phyloP scores from a whole-genome alignment of 75 land plant genomes.

The Selaginella tamariscina region DNA sequence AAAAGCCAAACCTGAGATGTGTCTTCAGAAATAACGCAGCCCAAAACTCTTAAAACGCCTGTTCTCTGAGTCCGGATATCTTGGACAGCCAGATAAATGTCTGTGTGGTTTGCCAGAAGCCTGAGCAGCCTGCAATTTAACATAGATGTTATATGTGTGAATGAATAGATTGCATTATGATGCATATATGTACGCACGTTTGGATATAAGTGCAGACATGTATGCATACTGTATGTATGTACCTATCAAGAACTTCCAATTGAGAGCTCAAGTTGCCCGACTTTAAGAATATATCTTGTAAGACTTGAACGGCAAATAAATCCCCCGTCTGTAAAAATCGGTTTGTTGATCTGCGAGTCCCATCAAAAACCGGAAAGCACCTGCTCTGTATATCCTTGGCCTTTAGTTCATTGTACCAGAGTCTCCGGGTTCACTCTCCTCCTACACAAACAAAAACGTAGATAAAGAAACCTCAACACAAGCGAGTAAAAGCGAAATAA shows the following conservation, averaged over 20 bases:
- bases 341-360: not conserved
- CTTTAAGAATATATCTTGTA: conserved; percentile 91
- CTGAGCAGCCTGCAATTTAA: conserved; percentile 86
- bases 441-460: not conserved
- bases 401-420: not conserved
- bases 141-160: too few species aligned
- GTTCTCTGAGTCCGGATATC: conserved; percentile 75
- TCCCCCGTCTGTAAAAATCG: conserved; percentile 22
- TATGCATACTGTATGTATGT: too few species aligned
- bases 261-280: conserved; percentile 59
- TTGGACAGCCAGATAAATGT: conserved; percentile 88
- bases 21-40: conserved; percentile 79
- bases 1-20: conserved; percentile 42
- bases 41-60: conserved; percentile 62
- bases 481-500: conserved; percentile 78
- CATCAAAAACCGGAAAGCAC: not conserved
- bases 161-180: too few species aligned
- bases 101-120: conserved; percentile 80
- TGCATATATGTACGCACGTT: too few species aligned
- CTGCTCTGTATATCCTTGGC: not conserved
- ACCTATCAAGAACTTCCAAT: conserved; percentile 75
- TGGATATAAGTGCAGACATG: too few species aligned
- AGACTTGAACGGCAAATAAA: conserved; percentile 76
- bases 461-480: conserved; percentile 60
- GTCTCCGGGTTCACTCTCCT: not conserved